Percentiles rank a stretch among this genome's conserved stretches.
Conservation (phyloP, 495 filamentous ascomycete species). For the Chaetomium cochliodes region DNA sequence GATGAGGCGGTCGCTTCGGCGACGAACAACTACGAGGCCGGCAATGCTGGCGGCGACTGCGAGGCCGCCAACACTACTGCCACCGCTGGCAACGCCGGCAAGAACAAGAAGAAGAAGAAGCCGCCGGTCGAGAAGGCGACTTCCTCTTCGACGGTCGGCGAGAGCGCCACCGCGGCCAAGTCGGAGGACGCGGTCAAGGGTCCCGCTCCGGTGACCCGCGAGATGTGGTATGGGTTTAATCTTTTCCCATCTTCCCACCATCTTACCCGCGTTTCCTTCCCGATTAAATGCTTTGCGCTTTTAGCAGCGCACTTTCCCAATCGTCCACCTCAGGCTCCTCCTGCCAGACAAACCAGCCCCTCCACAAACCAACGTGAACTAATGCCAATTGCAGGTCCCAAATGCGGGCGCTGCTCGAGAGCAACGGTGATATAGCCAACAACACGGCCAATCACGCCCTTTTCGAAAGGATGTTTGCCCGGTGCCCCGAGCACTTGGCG, state of each 20-base stretch:
- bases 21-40: not conserved
- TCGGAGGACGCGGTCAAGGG: not conserved
- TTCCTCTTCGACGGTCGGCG: not conserved
- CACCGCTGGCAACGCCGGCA: not conserved
- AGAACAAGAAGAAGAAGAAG: not conserved
- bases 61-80: not conserved
- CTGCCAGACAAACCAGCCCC: no score
- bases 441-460: not conserved
- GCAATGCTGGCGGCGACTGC: not conserved
- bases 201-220: not conserved
- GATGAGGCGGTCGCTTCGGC: not conserved
- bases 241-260: not conserved
- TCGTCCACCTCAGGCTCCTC: no score
- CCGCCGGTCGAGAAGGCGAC: constrained; percentile 1
- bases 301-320: no score
- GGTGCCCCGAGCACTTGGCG: no score
- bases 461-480: not conserved
- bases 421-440: not conserved
- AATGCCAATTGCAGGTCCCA: not conserved
- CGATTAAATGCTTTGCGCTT: no score
- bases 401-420: not conserved
- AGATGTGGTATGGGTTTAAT: not conserved
- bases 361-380: not conserved
- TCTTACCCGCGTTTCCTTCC: not conserved
- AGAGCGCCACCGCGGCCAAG: not conserved